A percentile compares a stretch with the other conserved stretches of the same genome.
phyloP scores from a whole-genome alignment of 495 filamentous ascomycete species.

The Aspergillus taichungensis region DNA sequence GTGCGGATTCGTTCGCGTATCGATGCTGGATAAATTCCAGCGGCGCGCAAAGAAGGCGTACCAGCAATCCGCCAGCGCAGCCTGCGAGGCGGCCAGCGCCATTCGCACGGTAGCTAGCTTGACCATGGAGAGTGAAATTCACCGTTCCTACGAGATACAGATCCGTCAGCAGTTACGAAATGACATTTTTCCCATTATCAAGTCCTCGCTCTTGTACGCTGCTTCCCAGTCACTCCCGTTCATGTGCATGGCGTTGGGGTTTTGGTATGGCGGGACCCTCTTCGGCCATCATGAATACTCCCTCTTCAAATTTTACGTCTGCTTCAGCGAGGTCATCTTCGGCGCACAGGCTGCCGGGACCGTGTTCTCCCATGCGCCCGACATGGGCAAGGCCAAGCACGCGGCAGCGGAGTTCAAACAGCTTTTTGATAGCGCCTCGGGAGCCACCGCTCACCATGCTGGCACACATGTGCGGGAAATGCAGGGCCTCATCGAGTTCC shows the following conservation, averaged over 20 bases:
- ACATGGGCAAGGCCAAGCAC: constrained; percentile 80
- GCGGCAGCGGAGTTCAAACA: constrained; percentile 66
- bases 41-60: constrained; percentile 60
- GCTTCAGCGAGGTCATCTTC: constrained; percentile 72
- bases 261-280: constrained; percentile 84
- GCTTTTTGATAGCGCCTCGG: constrained; percentile 61
- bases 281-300: constrained; percentile 59
- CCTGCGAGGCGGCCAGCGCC: constrained; percentile 81
- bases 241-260: constrained; percentile 73
- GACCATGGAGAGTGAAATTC: constrained; percentile 72
- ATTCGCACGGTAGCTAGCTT: constrained; percentile 91
- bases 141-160: constrained; percentile 56
- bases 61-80: constrained; percentile 65
- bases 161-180: constrained; percentile 50
- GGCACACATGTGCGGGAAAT: constrained; percentile 53
- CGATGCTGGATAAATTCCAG: constrained; percentile 69
- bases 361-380: constrained; percentile 74
- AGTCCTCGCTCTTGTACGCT: constrained; percentile 66
- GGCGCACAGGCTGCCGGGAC: constrained; percentile 76
- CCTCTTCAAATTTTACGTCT: constrained; percentile 77
- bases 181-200: constrained; percentile 55
- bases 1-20: constrained; percentile 81
- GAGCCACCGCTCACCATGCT: constrained; percentile 66
- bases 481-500: constrained; percentile 64
- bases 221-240: constrained; percentile 71